A percentile compares a stretch with the other conserved stretches of the same genome.
phyloP scores from a whole-genome alignment of 2,329 filamentous ascomycete genomes.

The Pseudogymnoascus sp. region DNA sequence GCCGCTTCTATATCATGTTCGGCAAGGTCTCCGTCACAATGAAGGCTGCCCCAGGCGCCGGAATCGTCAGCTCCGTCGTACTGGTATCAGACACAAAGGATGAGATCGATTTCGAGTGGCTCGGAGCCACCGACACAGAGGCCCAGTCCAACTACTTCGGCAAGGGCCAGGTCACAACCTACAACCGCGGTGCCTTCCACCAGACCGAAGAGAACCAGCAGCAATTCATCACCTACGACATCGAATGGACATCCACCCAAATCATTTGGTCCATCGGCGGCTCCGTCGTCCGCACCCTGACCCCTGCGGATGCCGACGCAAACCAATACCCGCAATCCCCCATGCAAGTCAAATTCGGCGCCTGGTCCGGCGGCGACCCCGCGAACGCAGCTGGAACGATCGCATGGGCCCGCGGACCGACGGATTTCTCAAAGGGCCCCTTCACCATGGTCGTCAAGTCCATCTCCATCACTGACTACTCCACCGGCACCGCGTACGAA shows the following conservation, averaged over 20 bases:
- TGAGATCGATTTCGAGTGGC: constrained; percentile 97
- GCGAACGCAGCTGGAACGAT: constrained; percentile 74
- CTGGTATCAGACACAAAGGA: constrained; percentile 87
- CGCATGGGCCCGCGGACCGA: constrained; percentile 78
- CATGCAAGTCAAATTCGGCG: constrained; percentile 87
- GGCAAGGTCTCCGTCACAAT: constrained; percentile 80
- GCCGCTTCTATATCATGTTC: constrained; percentile 99
- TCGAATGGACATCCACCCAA: constrained; percentile 84
- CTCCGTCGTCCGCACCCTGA: constrained; percentile 68
- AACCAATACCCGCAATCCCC: constrained; percentile 89
- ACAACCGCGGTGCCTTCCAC: constrained; percentile 82
- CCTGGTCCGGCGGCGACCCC: constrained; percentile 85
- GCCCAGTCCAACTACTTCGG: constrained; percentile 98
- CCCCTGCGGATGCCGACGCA: constrained; percentile 57
- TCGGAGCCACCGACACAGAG: constrained; percentile 66
- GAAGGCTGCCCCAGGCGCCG: constrained; percentile 78
- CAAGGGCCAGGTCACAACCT: constrained; percentile 78
- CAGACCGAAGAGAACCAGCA: constrained; percentile 60
- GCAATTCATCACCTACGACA: constrained; percentile 74
- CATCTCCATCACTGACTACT: constrained; percentile 80
- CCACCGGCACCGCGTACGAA: constrained; percentile 75
- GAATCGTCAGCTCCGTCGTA: constrained; percentile 89
- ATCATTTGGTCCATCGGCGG: constrained; percentile 84
- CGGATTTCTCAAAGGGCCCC: constrained; percentile 75
- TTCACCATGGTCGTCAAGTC: constrained; percentile 80